These are phyloP conservation scores for Abrus pulchellus DNA, from an alignment of 306 rosid species.

Conservation along the genomic window DNA sequence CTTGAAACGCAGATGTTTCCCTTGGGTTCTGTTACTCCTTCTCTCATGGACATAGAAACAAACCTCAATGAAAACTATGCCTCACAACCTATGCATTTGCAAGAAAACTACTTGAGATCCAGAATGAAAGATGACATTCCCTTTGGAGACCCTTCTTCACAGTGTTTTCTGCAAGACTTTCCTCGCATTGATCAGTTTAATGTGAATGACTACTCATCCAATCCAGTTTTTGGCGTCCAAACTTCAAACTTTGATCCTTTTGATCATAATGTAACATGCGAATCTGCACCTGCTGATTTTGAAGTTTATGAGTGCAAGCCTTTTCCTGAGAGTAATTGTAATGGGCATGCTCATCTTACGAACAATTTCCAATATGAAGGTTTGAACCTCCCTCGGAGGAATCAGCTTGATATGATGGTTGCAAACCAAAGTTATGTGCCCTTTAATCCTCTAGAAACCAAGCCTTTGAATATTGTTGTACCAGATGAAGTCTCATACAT, in stretches of 20 bases:
- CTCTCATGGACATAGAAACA: conserved; percentile 65
- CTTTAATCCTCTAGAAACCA: conserved; percentile 51
- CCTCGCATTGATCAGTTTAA: conserved; percentile 64
- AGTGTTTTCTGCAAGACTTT: conserved; percentile 76
- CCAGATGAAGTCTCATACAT: conserved; percentile 82
- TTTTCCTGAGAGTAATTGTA: conserved; percentile 52
- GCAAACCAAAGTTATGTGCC: conserved; percentile 50
- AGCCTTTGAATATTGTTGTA: conserved; percentile 61
- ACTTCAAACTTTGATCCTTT: conserved; percentile 56
- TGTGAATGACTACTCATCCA: conserved; percentile 60
- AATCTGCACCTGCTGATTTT: conserved; percentile 46
- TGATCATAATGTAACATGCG: conserved; percentile 44
- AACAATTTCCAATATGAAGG: conserved; percentile 66
- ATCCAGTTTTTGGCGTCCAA: conserved; percentile 56
- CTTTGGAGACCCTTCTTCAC: conserved; percentile 57
- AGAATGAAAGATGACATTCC: conserved; percentile 58
- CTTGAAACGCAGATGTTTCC: conserved; percentile 49
- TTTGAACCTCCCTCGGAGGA: conserved; percentile 56
- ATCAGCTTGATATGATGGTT: conserved; percentile 54
- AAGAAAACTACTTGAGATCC: conserved; percentile 55
- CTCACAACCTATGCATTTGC: conserved; percentile 51
- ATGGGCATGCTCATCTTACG: conserved; percentile 57
- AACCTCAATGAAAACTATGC: conserved; percentile 53
- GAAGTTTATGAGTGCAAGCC: conserved; percentile 63
- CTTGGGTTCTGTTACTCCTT: conserved; percentile 49